Evolutionary conservation across 116 monocot species (phyloP), one percentile per base, ranked within the genome.

Genomic region (Cymodocea nodosa): DNA sequence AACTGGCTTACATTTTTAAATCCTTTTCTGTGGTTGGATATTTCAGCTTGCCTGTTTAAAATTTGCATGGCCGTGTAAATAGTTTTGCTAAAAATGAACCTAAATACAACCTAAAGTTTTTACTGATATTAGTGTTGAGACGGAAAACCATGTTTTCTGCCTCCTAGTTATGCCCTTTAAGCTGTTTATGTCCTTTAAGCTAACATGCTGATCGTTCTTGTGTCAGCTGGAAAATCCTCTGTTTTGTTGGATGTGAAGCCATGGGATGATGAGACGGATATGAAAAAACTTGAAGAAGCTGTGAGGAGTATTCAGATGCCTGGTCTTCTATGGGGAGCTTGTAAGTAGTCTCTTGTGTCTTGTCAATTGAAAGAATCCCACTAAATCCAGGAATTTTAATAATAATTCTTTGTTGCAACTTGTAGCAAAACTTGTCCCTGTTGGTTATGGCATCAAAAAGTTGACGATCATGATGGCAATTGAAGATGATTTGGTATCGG

Each of bases 181-280:
- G 44, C 44, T 44, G 9, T 44, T 39, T 6, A 39, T 2, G 2
- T 39, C 39, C 9, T 9, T 9, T n/a, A n/a, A n/a, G n/a, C n/a
- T n/a, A n/a, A n/a, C 30, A 30, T 30, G 30, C 3, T 30, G 30
- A 44, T 44, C 44, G 8, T 12, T 44, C 8, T 4, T 12, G 22
- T 22, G 9, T 70, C 65, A 79, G 76, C 70, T 73, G 89, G 93
- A 35, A 93, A 93, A 58, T 93, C 93, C 23, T 83, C 88, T 6
- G 82, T 89, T 9, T 62, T 89, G 18, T 51, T 93, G 71, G 93
- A 93, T 66, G 72, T 93, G 30, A 93, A 93, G 64, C 93, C 93
- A 30, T 93, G 93, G 93, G 93, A 93, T 73, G 93, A 93, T 70
- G 93, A 93, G 40, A 93, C 93, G 3, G 89, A 86, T 74, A 86